phyloP scores from a whole-genome alignment of 352 stramenopile genomes.

The Phytophthora uliginosa region DNA sequence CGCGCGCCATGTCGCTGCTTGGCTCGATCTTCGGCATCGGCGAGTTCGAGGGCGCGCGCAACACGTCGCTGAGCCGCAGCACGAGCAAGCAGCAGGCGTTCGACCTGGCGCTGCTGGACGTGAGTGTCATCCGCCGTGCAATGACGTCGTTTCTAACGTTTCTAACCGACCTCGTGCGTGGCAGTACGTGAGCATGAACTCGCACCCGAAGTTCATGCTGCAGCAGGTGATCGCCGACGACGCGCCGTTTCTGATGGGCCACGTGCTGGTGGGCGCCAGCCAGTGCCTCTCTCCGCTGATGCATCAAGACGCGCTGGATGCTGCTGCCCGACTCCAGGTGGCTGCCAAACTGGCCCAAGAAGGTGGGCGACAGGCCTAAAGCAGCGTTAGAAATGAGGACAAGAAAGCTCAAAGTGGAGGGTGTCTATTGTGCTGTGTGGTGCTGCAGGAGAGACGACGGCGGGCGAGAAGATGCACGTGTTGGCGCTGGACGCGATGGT shows the following conservation, averaged over 20 bases:
- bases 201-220: slow-evolving; percentile 79
- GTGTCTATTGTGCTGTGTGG: neutral
- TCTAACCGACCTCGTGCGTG: slow-evolving; percentile 20
- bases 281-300: slow-evolving; percentile 73
- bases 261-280: slow-evolving; percentile 83
- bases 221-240: slow-evolving; percentile 74
- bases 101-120: slow-evolving; percentile 74
- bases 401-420: slow-evolving; percentile 1
- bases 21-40: slow-evolving; percentile 85
- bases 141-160: slow-evolving; percentile 20
- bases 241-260: slow-evolving; percentile 82
- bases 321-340: slow-evolving; percentile 37
- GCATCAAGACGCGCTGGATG: slow-evolving; percentile 76
- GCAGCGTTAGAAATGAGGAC: slow-evolving; percentile 10
- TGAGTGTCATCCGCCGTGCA: slow-evolving; percentile 16
- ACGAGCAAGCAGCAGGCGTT: slow-evolving; percentile 82
- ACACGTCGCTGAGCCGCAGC: slow-evolving; percentile 60
- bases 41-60: slow-evolving; percentile 78
- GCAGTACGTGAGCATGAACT: slow-evolving; percentile 86
- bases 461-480: slow-evolving; percentile 79
- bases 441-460: slow-evolving; percentile 35
- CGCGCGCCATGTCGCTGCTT: slow-evolving; percentile 72
- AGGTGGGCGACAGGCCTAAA: slow-evolving; percentile 29
- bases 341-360: slow-evolving; percentile 48
- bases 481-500: slow-evolving; percentile 77